Conservation (phyloP, 1,284 basidiomycete species). For the Ustilago esculenta region DNA sequence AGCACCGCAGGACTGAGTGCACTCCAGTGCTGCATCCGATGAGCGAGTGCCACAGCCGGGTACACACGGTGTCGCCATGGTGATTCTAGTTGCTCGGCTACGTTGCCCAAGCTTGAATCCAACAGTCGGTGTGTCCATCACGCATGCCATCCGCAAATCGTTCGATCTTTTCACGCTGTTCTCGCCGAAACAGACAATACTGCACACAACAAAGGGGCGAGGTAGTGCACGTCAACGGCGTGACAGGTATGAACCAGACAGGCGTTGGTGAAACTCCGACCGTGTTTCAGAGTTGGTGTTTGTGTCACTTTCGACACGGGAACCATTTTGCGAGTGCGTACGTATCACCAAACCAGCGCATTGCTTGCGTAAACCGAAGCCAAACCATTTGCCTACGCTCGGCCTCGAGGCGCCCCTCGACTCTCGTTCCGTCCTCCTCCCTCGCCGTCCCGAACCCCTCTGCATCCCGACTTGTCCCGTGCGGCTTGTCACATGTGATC, state of each 20-base stretch:
- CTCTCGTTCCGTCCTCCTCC: constrained; percentile 6
- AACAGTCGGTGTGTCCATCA: background rate
- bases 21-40: constrained; percentile 4
- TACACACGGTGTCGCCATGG: constrained; percentile 4
- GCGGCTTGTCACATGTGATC: background rate
- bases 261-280: too few species aligned
- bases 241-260: constrained; percentile 7
- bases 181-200: too few species aligned
- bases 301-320: too few species aligned
- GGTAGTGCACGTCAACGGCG: constrained; percentile 4
- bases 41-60: constrained; percentile 17
- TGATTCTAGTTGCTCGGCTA: constrained; percentile 1
- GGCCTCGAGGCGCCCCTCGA: background rate
- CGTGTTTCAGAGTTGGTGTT: constrained; percentile 2
- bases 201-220: too few species aligned
- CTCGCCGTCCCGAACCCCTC: background rate
- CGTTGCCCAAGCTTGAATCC: background rate
- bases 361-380: too few species aligned
- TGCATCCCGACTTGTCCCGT: constrained; percentile 6
- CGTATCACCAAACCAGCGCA: too few species aligned
- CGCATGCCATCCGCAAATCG: too few species aligned
- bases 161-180: too few species aligned
- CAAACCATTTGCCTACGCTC: too few species aligned
- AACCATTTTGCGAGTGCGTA: too few species aligned
- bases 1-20: too few species aligned